Base-by-base conservation (phyloP, 2,329 filamentous ascomycete species). In the Paraphaeosphaeria sporulosa region DNA sequence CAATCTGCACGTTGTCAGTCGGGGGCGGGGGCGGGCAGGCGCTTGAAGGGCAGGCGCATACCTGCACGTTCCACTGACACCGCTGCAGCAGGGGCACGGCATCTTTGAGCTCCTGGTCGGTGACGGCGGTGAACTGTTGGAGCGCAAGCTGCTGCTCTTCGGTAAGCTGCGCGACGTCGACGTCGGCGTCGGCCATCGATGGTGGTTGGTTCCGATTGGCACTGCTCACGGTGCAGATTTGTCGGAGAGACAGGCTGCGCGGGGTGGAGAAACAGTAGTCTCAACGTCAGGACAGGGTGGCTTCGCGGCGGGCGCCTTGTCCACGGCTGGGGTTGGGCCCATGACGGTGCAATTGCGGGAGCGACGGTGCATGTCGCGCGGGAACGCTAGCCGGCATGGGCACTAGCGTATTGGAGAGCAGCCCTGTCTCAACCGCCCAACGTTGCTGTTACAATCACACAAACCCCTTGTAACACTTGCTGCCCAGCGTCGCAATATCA, bases 41-140 rank as follows among this genome's bases (percentile, higher is more conserved):
- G 42, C 12, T 46, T 30, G 13, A n/a, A 44, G 30, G 43, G n/a
- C 15, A 25, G 8, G 17, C 17, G 61, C 79, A 40, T 78, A 93
- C 92, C 83, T 94, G 91, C 0, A 97, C 91, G 74, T 98, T 99
- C 95, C 95, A 99, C 83, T 98, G 90, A 58, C 93, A 97, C 63
- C 93, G 85, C 67, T 90, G 87, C 1, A 99, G 83, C 4, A 99
- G 78, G 1, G 92, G 88, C 51, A 97, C 83, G 1, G 95, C 93
- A 59, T 92, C 88, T 46, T 87, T 84, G 47, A 88, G 78, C 23
- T 93, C 89, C 78, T 97, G 93, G 69, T 94, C 89, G 27, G 95
- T 98, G 53, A 99, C 90, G 54, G 91, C 86, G 17, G 89, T 92
- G 78, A 93, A 97, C 73, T 96, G 94, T 70, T 96, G 89, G 27